A percentile compares a stretch with the other conserved stretches of the same genome.
phyloP scores from a whole-genome alignment of 305 asterid genomes.

The Rubia peregrina region DNA sequence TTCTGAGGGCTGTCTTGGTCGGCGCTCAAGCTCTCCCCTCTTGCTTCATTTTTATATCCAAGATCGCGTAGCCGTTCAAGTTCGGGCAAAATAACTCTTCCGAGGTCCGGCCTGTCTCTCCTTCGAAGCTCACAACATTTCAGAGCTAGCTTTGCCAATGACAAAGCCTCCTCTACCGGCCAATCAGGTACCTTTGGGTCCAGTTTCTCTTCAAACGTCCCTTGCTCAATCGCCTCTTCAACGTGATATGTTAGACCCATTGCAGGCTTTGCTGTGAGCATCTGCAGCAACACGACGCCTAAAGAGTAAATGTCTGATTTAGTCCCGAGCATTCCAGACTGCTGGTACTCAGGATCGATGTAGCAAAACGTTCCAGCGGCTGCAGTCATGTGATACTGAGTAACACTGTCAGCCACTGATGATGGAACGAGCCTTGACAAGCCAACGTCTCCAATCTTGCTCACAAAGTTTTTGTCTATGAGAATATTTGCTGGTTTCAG shows the following conservation, averaged over 20 bases:
- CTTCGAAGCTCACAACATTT: conserved; percentile 71
- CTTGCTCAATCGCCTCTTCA: conserved; percentile 52
- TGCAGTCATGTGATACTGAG: conserved; percentile 70
- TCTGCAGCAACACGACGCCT: conserved; percentile 57
- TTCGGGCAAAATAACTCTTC: conserved; percentile 55
- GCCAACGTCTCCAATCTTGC: conserved; percentile 83
- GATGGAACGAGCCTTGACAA: conserved; percentile 69
- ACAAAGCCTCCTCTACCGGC: conserved; percentile 63
- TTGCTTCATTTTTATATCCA: conserved; percentile 23
- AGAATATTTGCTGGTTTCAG: conserved; percentile 86
- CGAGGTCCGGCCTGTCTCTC: conserved; percentile 75
- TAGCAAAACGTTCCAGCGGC: conserved; percentile 92
- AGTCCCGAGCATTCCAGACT: conserved; percentile 75
- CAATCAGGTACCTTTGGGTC: conserved; percentile 58
- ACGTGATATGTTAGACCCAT: conserved; percentile 63
- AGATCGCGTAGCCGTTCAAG: conserved; percentile 48
- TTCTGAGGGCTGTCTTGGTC: conserved; percentile 19
- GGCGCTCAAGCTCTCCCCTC: conserved; percentile 18
- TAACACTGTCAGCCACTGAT: conserved; percentile 37
- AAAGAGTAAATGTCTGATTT: conserved; percentile 73
- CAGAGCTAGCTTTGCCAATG: conserved; percentile 54
- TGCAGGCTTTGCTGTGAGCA: conserved; percentile 58
- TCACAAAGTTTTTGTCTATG: conserved; percentile 58
- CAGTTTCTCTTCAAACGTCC: conserved; percentile 38
- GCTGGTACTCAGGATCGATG: conserved; percentile 85